Evolutionary conservation across 345 rosid species (phyloP).

Genomic region (Carallia pectinifolia): DNA sequence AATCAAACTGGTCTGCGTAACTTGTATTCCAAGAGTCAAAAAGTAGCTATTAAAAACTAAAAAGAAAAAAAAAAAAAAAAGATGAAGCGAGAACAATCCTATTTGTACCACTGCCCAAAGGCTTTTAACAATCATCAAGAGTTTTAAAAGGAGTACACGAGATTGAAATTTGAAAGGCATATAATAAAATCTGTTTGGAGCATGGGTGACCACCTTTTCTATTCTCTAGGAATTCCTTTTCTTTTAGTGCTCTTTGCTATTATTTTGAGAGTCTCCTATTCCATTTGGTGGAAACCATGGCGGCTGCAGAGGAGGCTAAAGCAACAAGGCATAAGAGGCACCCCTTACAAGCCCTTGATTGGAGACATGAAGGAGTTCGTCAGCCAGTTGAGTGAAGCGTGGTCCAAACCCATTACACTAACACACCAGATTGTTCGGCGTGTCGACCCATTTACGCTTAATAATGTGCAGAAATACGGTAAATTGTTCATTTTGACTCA

Average conservation of each 20-base stretch:
- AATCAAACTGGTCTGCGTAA: too few relatives aligned
- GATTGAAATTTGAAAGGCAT: too few relatives aligned
- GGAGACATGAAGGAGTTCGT: constrained; percentile 41
- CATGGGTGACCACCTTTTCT: too few relatives aligned
- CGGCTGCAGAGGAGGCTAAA: constrained; percentile 30
- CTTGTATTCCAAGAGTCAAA: too few relatives aligned
- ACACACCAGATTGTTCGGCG: constrained; percentile 36
- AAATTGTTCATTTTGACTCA: neutral
- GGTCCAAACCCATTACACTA: constrained; percentile 39
- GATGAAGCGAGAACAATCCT: too few relatives aligned
- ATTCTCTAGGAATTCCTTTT: neutral
- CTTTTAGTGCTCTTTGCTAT: constrained; percentile 2
- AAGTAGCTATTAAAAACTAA: too few relatives aligned
- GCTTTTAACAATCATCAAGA: too few relatives aligned
- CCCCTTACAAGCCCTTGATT: constrained; percentile 30
- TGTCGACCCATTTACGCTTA: constrained; percentile 34
- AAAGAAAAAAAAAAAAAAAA: too few relatives aligned
- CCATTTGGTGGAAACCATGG: constrained; percentile 44
- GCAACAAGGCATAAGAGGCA: constrained; percentile 43
- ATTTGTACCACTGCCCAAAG: too few relatives aligned
- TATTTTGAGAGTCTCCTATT: neutral
- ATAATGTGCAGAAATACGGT: constrained; percentile 39
- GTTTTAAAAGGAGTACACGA: too few relatives aligned
- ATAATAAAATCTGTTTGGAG: too few relatives aligned
- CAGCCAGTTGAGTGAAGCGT: constrained; percentile 31